Evolutionary conservation across 2,329 filamentous ascomycete species (phyloP).

Genomic region (Emmonsia crescens): DNA sequence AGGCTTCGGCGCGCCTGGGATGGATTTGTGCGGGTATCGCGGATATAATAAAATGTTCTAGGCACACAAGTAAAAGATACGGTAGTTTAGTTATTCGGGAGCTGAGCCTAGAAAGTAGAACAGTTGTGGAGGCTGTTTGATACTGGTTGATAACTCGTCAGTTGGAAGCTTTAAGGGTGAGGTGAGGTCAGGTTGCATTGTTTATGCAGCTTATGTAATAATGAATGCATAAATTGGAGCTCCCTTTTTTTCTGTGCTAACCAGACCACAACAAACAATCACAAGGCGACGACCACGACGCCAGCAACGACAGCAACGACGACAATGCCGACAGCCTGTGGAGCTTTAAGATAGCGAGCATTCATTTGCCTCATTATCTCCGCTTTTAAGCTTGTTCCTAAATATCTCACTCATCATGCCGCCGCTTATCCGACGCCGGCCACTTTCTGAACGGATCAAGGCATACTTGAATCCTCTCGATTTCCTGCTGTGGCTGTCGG

Average conservation of each 20-base stretch:
- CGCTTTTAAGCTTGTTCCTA: not conserved
- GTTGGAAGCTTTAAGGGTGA: too few species aligned
- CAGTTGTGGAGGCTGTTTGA: too few species aligned
- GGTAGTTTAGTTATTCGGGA: not conserved
- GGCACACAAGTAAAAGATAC: not conserved
- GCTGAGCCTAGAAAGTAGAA: too few species aligned
- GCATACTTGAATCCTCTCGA: constrained; percentile 78
- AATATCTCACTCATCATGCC: constrained; percentile 48
- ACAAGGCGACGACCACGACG: not conserved
- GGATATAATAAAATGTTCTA: not conserved
- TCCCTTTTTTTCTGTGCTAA: not conserved
- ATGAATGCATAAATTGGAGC: not conserved
- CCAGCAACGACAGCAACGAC: not conserved
- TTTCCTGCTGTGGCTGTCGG: constrained; percentile 79
- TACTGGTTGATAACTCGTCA: too few species aligned
- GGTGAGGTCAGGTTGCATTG: not conserved
- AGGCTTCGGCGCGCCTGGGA: not conserved
- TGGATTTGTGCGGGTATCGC: not conserved
- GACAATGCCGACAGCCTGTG: not conserved
- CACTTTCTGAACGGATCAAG: constrained; percentile 69
- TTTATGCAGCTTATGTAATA: constrained; percentile 1
- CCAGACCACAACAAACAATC: not conserved
- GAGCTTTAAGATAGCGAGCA: not conserved
- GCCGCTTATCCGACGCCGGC: constrained; percentile 68
- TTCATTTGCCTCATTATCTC: not conserved